phyloP scores from a whole-genome alignment of 148 eudicot species.

The Fagopyrum tataricum region DNA sequence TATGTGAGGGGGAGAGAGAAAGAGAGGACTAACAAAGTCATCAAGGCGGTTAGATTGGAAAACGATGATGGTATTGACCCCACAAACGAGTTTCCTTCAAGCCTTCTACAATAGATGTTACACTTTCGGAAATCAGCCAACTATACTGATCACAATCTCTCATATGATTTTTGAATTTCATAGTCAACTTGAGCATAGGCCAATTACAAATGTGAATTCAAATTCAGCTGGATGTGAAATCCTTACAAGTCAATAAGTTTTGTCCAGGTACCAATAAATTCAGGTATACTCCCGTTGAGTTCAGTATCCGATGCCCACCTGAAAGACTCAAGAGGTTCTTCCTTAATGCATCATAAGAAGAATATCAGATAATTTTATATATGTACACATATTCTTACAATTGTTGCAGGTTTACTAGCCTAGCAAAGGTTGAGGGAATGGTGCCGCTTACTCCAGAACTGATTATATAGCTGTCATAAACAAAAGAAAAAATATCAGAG shows the following conservation, averaged over 20 bases:
- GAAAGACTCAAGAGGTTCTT: constrained; percentile 11
- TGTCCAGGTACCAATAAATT: constrained; percentile 63
- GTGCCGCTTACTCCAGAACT: constrained; percentile 75
- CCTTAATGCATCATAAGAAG: background rate
- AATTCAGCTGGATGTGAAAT: too few species aligned
- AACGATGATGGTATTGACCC: constrained; percentile 56
- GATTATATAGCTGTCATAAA: constrained; percentile 43
- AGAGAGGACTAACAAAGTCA: constrained; percentile 40
- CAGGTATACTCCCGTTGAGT: constrained; percentile 66
- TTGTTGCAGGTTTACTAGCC: constrained; percentile 33
- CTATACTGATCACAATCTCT: background rate
- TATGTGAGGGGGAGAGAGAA: too few species aligned
- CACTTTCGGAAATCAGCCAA: background rate
- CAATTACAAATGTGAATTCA: background rate
- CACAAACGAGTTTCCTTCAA: constrained; percentile 52
- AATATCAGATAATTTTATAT: background rate
- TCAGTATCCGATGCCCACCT: constrained; percentile 79
- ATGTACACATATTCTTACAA: constrained; percentile 34
- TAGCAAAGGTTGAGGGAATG: constrained; percentile 59
- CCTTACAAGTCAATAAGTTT: constrained; percentile 42
- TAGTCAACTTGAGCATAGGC: background rate
- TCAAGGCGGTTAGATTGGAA: constrained; percentile 36
- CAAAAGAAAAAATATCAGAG: background rate
- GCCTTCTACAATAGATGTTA: constrained; percentile 31
- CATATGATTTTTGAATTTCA: background rate